Evolutionary conservation across 2,329 filamentous ascomycete species (phyloP).

Genomic region (Laburnicola sp.): DNA sequence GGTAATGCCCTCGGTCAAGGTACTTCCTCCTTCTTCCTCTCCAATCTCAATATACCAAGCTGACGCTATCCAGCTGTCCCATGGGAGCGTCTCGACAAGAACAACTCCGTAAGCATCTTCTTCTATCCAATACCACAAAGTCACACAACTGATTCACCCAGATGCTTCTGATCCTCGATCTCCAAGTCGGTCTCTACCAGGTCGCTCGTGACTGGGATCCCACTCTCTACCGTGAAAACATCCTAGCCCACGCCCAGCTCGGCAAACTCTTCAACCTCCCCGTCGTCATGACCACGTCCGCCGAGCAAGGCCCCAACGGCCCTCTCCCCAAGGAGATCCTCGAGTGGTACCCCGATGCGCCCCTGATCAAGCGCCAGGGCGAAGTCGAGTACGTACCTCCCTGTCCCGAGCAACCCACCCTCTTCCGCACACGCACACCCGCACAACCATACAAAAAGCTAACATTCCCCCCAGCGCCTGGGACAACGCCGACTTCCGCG

Average conservation of each 20-base stretch:
- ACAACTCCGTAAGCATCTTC: constrained; percentile 39
- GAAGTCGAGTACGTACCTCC: constrained; percentile 62
- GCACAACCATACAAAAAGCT: constrained; percentile 6
- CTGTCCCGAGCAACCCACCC: background rate
- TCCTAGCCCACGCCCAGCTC: constrained; percentile 68
- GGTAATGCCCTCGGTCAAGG: no score
- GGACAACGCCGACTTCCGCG: constrained; percentile 71
- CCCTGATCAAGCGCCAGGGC: constrained; percentile 68
- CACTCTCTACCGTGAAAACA: constrained; percentile 66
- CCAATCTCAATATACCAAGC: background rate
- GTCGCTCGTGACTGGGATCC: constrained; percentile 68
- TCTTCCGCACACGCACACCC: background rate
- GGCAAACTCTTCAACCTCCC: constrained; percentile 69
- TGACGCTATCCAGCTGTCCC: constrained; percentile 39
- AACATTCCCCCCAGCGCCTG: constrained; percentile 56
- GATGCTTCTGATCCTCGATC: constrained; percentile 62
- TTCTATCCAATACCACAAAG: background rate
- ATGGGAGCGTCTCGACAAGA: constrained; percentile 49
- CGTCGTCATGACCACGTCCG: constrained; percentile 70
- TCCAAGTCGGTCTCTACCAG: constrained; percentile 62
- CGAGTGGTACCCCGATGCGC: constrained; percentile 67
- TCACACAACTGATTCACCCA: constrained; percentile 23
- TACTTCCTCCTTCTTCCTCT: constrained; percentile 11
- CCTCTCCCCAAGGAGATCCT: constrained; percentile 70
- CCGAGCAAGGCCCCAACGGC: constrained; percentile 71